A percentile compares a stretch with the other conserved stretches of the same genome.
Evolutionary conservation across 805 yeast genomes (phyloP).

Genomic region (Lipomyces sp.): DNA sequence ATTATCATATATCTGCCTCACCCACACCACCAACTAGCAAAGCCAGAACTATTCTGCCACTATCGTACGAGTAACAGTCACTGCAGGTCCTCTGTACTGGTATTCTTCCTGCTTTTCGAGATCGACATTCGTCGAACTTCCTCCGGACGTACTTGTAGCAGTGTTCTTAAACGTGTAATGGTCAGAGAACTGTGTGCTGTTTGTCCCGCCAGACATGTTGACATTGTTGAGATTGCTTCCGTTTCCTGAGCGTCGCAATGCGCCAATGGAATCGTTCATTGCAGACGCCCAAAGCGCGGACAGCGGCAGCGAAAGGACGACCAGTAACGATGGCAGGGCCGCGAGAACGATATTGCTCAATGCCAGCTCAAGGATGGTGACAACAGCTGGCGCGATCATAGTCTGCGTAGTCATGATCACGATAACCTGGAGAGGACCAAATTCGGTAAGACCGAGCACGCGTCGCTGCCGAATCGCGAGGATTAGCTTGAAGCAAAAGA

Average conservation of each 20-base stretch:
- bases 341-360: conserved; percentile 45
- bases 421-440: conserved; percentile 79
- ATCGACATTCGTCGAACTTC: conserved; percentile 17
- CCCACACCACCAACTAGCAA: not conserved
- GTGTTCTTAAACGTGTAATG: conserved; percentile 14
- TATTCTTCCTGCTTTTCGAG: conserved; percentile 26
- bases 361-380: conserved; percentile 61
- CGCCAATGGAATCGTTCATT: conserved; percentile 49
- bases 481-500: conserved; percentile 67
- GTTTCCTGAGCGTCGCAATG: conserved; percentile 24
- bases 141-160: conserved; percentile 14
- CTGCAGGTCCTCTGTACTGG: not conserved
- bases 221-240: conserved; percentile 8
- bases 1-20: not conserved
- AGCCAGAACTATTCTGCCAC: conserved; percentile 20
- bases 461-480: conserved; percentile 75
- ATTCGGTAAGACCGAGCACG: conserved; percentile 77
- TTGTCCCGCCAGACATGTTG: not conserved
- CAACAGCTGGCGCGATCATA: conserved; percentile 73
- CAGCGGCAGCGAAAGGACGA: conserved; percentile 75
- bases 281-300: conserved; percentile 89
- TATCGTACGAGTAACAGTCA: conserved; percentile 34
- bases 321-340: conserved; percentile 63
- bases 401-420: conserved; percentile 83
- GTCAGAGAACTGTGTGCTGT: not conserved